Evolutionary conservation across 352 stramenopile species (phyloP).

Genomic region (Pythium insidiosum): DNA sequence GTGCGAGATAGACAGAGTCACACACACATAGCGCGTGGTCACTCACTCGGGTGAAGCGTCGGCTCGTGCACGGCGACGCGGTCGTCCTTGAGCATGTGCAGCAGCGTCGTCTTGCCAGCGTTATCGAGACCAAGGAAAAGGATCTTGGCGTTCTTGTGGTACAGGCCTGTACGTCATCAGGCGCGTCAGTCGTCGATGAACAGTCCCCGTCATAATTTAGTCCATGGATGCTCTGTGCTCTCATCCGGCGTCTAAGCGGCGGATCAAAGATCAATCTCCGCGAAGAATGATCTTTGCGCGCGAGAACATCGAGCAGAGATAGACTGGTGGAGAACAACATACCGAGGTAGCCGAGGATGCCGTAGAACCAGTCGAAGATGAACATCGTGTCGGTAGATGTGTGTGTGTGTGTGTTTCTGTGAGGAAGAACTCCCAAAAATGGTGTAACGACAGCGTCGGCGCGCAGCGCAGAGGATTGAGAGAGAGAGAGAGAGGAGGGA

Average conservation of each 20-base stretch:
- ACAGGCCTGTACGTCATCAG: no score
- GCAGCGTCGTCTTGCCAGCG: constrained; percentile 99
- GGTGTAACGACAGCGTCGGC: no score
- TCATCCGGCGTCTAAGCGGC: no score
- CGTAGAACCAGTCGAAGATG: constrained; percentile 95
- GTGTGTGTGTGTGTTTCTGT: not conserved
- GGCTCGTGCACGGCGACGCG: constrained; percentile 94
- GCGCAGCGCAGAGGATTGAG: no score
- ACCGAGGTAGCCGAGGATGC: constrained; percentile 90
- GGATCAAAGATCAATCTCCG: no score
- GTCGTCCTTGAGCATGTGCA: constrained; percentile 99
- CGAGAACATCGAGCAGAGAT: not conserved
- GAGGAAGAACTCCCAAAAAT: no score
- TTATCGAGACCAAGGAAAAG: constrained; percentile 99
- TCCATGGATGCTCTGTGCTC: no score
- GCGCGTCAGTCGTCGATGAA: no score
- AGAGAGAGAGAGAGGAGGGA: constrained; percentile 7
- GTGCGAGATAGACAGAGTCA: not conserved
- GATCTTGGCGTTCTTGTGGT: constrained; percentile 99
- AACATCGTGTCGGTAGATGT: constrained; percentile 66
- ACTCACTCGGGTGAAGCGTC: constrained; percentile 92
- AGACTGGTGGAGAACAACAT: no score
- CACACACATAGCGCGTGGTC: not conserved
- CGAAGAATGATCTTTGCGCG: no score
- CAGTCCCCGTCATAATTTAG: no score